Evolutionary conservation across 768 basidiomycete genomes (phyloP).

Genomic region (Postia placenta): DNA sequence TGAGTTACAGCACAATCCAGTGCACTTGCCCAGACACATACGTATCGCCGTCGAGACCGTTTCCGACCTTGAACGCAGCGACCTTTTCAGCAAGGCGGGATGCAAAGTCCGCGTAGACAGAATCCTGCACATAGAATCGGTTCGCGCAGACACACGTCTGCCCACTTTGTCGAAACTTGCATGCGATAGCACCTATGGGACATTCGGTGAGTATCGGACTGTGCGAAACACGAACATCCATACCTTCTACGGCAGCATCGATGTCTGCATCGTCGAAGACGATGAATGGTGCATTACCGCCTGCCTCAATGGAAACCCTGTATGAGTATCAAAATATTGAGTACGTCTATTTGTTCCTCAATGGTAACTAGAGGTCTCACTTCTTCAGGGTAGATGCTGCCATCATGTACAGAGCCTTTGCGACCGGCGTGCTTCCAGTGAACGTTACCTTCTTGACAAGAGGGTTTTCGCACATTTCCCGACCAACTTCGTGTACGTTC

Average conservation of each 20-base stretch:
- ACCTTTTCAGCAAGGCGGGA: constrained; percentile 80
- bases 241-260: constrained; percentile 84
- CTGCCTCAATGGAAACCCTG: constrained; percentile 76
- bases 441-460: constrained; percentile 85
- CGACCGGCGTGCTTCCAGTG: constrained; percentile 82
- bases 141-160: constrained; percentile 90
- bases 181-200: constrained; percentile 55
- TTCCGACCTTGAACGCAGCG: constrained; percentile 79
- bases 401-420: constrained; percentile 68
- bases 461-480: constrained; percentile 90
- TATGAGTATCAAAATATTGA: neutral
- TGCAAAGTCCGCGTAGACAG: constrained; percentile 89
- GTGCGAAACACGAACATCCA: constrained; percentile 9
- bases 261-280: constrained; percentile 96
- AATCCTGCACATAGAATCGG: constrained; percentile 87
- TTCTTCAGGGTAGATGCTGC: constrained; percentile 79
- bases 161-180: constrained; percentile 77
- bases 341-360: too few species aligned
- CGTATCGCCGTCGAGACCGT: constrained; percentile 76
- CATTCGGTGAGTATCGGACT: neutral
- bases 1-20: neutral
- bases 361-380: constrained; percentile 31
- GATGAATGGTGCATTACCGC: constrained; percentile 94
- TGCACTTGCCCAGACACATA: constrained; percentile 30
- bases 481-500: constrained; percentile 81